Conservation (phyloP, 2,329 filamentous ascomycete genomes). For the Colletotrichum agaves region DNA sequence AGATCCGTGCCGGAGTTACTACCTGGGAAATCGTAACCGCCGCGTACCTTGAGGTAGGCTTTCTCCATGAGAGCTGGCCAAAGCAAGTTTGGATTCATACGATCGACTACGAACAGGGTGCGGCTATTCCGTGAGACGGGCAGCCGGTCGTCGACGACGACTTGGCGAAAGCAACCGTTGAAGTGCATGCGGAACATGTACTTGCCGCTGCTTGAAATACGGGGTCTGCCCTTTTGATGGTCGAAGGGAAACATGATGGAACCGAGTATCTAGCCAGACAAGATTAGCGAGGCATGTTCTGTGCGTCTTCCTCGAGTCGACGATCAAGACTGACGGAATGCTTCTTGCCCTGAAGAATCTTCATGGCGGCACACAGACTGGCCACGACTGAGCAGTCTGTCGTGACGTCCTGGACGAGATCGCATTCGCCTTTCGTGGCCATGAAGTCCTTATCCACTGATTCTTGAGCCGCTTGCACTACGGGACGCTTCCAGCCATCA, state of each 20-base stretch:
- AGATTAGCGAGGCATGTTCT: slow-evolving; percentile 3
- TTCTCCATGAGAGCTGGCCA: slow-evolving; percentile 97
- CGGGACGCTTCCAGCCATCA: slow-evolving; percentile 82
- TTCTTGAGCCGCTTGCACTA: slow-evolving; percentile 65
- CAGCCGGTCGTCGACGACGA: slow-evolving; percentile 88
- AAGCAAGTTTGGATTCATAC: slow-evolving; percentile 80
- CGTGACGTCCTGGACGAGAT: slow-evolving; percentile 94
- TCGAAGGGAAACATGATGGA: slow-evolving; percentile 83
- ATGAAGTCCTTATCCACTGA: slow-evolving; percentile 60
- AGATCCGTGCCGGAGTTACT: slow-evolving; percentile 97
- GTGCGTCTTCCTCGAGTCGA: not conserved
- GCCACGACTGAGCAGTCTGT: slow-evolving; percentile 98
- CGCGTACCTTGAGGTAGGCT: slow-evolving; percentile 93
- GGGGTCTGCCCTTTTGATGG: slow-evolving; percentile 63
- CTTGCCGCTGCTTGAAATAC: slow-evolving; percentile 81
- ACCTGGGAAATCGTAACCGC: slow-evolving; percentile 96
- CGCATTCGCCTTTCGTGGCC: slow-evolving; percentile 68
- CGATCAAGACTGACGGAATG: slow-evolving; percentile 64
- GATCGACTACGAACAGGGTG: slow-evolving; percentile 87
- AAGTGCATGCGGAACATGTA: slow-evolving; percentile 95
- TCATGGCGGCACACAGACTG: slow-evolving; percentile 85
- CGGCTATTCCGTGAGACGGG: slow-evolving; percentile 80
- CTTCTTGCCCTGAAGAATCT: slow-evolving; percentile 75
- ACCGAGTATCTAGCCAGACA: slow-evolving; percentile 68
- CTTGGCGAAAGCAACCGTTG: slow-evolving; percentile 90